Evolutionary conservation across 2,329 filamentous ascomycete genomes (phyloP).

Genomic region (Pseudopithomyces maydicus): DNA sequence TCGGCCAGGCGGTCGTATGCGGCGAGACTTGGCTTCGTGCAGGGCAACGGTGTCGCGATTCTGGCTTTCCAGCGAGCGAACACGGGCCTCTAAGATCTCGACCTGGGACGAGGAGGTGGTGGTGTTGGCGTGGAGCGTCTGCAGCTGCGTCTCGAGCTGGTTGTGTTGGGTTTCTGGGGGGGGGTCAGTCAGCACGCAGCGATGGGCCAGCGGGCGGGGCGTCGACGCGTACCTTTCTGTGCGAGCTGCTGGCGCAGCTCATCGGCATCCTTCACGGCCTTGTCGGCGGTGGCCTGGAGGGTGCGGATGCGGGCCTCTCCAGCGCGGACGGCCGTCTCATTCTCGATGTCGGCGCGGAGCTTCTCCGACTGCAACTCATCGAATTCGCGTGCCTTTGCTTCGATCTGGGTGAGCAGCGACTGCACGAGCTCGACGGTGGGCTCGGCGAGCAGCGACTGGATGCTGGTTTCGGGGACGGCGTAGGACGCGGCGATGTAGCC

Average conservation of each 20-base stretch:
- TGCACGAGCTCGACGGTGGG: slow-evolving; percentile 81
- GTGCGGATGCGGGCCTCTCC: slow-evolving; percentile 82
- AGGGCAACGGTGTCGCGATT: slow-evolving; percentile 89
- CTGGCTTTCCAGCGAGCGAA: slow-evolving; percentile 84
- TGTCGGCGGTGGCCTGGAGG: slow-evolving; percentile 80
- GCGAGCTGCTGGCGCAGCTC: slow-evolving; percentile 80
- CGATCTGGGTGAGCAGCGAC: slow-evolving; percentile 74
- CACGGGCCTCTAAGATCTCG: slow-evolving; percentile 78
- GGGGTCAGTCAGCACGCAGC: slow-evolving; percentile 15
- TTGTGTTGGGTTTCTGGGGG: slow-evolving; percentile 75
- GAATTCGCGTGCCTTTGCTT: slow-evolving; percentile 78
- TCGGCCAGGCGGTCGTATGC: slow-evolving; percentile 85
- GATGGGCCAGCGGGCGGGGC: not conserved
- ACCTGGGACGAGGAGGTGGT: slow-evolving; percentile 75
- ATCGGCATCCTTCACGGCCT: slow-evolving; percentile 81
- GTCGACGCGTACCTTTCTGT: slow-evolving; percentile 71
- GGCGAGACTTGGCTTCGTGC: slow-evolving; percentile 84
- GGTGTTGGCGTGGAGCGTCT: slow-evolving; percentile 74
- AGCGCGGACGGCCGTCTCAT: slow-evolving; percentile 85
- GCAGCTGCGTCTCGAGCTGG: slow-evolving; percentile 79
- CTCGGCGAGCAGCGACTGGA: slow-evolving; percentile 65
- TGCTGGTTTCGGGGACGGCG: slow-evolving; percentile 67
- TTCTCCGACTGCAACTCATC: slow-evolving; percentile 86
- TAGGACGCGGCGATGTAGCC: slow-evolving; percentile 75
- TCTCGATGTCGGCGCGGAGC: slow-evolving; percentile 85